Conservation (phyloP, 1,139 yeast genomes). For the Suhomyces yuchorum region DNA sequence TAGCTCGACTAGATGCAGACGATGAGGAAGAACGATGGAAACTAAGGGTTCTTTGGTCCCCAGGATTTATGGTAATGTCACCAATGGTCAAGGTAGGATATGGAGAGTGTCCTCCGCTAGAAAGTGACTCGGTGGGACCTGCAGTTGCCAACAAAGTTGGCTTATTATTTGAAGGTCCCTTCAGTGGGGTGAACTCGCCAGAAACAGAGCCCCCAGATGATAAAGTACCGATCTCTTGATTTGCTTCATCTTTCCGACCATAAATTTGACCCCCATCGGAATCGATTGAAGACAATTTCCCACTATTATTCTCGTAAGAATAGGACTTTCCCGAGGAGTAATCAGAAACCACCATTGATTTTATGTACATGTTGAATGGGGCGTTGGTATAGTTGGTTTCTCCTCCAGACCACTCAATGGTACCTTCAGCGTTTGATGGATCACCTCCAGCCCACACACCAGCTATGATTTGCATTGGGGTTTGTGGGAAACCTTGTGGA, state of each 20-base stretch:
- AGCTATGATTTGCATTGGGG: slow-evolving; percentile 70
- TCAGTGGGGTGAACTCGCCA: slow-evolving; percentile 7
- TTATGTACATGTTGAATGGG: slow-evolving; percentile 70
- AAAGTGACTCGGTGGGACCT: slow-evolving; percentile 15
- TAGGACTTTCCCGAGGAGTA: slow-evolving; percentile 79
- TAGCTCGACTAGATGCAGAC: slow-evolving; percentile 3
- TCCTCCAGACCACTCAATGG: slow-evolving; percentile 88
- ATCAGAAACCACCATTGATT: slow-evolving; percentile 65
- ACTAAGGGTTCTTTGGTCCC: slow-evolving; percentile 8
- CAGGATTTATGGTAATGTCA: slow-evolving; percentile 6
- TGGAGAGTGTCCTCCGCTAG: slow-evolving; percentile 18
- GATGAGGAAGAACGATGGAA: not conserved
- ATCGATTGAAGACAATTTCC: slow-evolving; percentile 67
- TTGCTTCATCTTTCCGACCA: slow-evolving; percentile 58
- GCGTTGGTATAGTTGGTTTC: slow-evolving; percentile 62
- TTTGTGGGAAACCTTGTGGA: slow-evolving; percentile 70
- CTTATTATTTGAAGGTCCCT: slow-evolving; percentile 2
- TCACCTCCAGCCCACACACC: slow-evolving; percentile 89
- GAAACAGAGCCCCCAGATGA: slow-evolving; percentile 21
- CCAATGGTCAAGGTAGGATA: slow-evolving; percentile 11
- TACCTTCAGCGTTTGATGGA: slow-evolving; percentile 62
- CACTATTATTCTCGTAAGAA: slow-evolving; percentile 62
- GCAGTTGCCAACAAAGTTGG: slow-evolving; percentile 17
- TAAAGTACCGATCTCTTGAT: slow-evolving; percentile 49
- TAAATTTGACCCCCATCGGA: slow-evolving; percentile 65